phyloP scores from a whole-genome alignment of 208 protist species.

The Plasmodiophora brassicae region DNA sequence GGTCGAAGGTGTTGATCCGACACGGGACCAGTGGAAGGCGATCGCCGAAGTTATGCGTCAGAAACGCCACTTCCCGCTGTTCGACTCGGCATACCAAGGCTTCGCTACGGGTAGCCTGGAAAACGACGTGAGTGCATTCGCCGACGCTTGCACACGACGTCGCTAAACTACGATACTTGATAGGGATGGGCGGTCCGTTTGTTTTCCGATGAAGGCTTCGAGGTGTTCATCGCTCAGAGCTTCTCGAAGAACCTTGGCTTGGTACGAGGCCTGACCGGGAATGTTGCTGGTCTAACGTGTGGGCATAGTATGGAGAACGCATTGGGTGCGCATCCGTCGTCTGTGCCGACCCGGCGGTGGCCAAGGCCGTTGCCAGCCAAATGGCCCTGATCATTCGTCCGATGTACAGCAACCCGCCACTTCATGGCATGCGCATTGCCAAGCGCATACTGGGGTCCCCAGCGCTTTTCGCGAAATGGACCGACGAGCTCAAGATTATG shows the following conservation, averaged over 20 bases:
- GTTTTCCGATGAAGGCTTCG: neutral
- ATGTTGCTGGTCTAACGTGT: neutral
- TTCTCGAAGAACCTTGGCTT: slow-evolving; percentile 23
- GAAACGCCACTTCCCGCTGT: slow-evolving; percentile 76
- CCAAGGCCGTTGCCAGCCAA: neutral
- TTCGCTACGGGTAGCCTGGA: slow-evolving; percentile 22
- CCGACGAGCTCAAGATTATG: neutral
- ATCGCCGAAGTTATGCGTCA: slow-evolving; percentile 64
- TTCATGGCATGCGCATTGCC: neutral
- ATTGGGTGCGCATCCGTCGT: slow-evolving; percentile 16
- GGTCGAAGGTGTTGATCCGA: slow-evolving; percentile 90
- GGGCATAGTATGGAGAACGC: neutral
- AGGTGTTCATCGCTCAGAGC: neutral
- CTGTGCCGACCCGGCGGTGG: neutral
- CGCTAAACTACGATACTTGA: no score
- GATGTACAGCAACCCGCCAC: slow-evolving; percentile 14
- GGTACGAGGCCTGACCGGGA: neutral
- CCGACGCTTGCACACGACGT: no score
- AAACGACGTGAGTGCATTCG: no score
- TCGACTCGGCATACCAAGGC: slow-evolving; percentile 80
- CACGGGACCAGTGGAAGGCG: slow-evolving; percentile 78
- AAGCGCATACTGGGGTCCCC: neutral
- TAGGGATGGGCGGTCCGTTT: neutral
- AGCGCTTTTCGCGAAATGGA: neutral
- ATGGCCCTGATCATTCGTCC: neutral